These are phyloP conservation scores for Fusarium sterilihyphosum DNA, from an alignment of 2,329 filamentous ascomycete genomes.

Conservation along the genomic window DNA sequence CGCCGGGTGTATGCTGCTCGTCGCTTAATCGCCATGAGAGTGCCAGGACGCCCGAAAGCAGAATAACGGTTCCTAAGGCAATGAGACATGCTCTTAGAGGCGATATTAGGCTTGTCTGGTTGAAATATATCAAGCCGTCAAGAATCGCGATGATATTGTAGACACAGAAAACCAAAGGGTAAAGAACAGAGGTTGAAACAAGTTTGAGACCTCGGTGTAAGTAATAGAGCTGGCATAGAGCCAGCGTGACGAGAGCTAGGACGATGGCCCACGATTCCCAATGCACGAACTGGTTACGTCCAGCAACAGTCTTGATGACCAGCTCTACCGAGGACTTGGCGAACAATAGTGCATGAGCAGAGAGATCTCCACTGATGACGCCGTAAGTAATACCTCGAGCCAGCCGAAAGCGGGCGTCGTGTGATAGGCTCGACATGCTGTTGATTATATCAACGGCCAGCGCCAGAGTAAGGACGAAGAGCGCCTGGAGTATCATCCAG, in stretches of 20 bases:
- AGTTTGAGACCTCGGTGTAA: slow-evolving; percentile 93
- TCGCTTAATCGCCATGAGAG: slow-evolving; percentile 94
- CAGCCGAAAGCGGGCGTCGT: slow-evolving; percentile 75
- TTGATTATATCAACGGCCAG: slow-evolving; percentile 67
- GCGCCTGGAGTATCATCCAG: slow-evolving; percentile 86
- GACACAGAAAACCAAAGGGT: slow-evolving; percentile 96
- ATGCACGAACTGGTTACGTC: slow-evolving; percentile 90
- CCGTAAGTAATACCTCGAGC: slow-evolving; percentile 88
- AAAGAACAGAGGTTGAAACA: slow-evolving; percentile 93
- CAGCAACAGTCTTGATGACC: slow-evolving; percentile 84
- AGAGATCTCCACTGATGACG: slow-evolving; percentile 89
- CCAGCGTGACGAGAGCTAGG: slow-evolving; percentile 80
- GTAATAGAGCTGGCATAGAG: slow-evolving; percentile 92
- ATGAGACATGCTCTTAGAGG: slow-evolving; percentile 82
- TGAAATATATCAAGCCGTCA: slow-evolving; percentile 96
- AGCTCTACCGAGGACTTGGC: slow-evolving; percentile 98
- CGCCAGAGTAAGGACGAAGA: slow-evolving; percentile 77
- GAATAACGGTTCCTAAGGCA: slow-evolving; percentile 83
- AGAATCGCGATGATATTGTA: slow-evolving; percentile 99
- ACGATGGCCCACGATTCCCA: slow-evolving; percentile 97
- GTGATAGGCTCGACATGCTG: slow-evolving; percentile 62
- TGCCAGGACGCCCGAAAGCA: slow-evolving; percentile 88
- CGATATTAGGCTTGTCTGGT: slow-evolving; percentile 83
- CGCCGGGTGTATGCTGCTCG: slow-evolving; percentile 70
- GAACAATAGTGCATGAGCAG: slow-evolving; percentile 90